phyloP scores from a whole-genome alignment of 208 protist genomes.

The Crithidia thermophila region DNA sequence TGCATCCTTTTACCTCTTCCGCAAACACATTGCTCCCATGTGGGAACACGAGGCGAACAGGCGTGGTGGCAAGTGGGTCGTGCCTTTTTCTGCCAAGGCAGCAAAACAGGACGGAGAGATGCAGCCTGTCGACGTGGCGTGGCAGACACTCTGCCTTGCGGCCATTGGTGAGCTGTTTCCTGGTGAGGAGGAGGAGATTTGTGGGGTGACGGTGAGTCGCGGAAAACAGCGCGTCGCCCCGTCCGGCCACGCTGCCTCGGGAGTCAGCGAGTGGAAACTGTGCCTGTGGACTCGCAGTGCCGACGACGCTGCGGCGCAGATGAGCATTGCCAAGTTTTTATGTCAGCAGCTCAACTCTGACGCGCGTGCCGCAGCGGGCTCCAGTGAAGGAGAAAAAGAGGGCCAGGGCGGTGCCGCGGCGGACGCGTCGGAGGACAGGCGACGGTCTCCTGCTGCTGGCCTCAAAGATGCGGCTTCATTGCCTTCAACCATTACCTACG shows the following conservation, averaged over 20 bases:
- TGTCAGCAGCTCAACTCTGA: constrained; percentile 42
- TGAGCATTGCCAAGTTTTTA: constrained; percentile 68
- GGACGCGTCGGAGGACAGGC: neutral
- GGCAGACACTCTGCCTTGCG: constrained; percentile 76
- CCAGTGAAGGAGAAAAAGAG: neutral
- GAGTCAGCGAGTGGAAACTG: constrained; percentile 70
- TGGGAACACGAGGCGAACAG: constrained; percentile 93
- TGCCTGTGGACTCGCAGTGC: constrained; percentile 88
- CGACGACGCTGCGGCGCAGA: constrained; percentile 58
- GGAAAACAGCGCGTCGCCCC: constrained; percentile 35
- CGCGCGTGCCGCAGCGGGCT: neutral
- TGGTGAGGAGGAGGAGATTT: constrained; percentile 82
- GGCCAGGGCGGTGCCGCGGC: neutral
- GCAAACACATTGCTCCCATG: constrained; percentile 89
- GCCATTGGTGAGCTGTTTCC: constrained; percentile 86
- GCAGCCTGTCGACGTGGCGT: constrained; percentile 72
- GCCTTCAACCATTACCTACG: constrained; percentile 45
- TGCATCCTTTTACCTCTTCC: constrained; percentile 88
- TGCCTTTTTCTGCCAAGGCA: constrained; percentile 46
- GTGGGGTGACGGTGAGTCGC: constrained; percentile 74
- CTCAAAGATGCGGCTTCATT: constrained; percentile 23
- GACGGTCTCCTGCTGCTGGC: constrained; percentile 3
- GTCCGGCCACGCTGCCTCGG: constrained; percentile 5
- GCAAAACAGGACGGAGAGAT: constrained; percentile 15
- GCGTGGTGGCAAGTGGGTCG: constrained; percentile 85